Base-by-base conservation (phyloP, 1,139 yeast species). In the Saccharomyces hybrid region DNA sequence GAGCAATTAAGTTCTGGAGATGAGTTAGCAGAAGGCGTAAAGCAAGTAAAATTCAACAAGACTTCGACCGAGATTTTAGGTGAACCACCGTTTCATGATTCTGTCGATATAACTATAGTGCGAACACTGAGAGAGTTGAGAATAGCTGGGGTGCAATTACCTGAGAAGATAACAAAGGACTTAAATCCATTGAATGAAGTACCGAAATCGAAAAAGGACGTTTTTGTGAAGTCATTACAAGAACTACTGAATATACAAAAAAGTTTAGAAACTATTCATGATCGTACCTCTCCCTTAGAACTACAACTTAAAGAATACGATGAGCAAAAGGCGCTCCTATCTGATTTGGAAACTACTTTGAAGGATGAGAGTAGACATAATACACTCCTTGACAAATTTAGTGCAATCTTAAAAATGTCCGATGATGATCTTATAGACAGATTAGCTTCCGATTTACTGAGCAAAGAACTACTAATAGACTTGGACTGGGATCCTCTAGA, bases 1-100 rank as follows among this genome's bases (percentile, higher is more conserved):
- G 58, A 46, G 29, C 20, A 8, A 5, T 6, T 56, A 50, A 48
- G 57, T 50, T 38, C 52, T 42, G 64, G 61, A 9, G 64, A 59
- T 9, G 58, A 51, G n/a, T 0, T 13, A 5, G 46, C 11, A 25
- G 23, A 26, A 13, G 32, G 51, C 2, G 38, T 8, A 25, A 9
- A 16, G 20, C 29, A 41, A 27, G 51, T 49, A 2, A 49, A 41
- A n/a, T 58, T 57, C 32, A 56, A 53, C 20, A 53, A 50, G 41
- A 51, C 54, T 3, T 47, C 55, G 1, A 50, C 53, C 14, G 56
- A 53, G 13, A 23, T 13, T 26, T 34, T 51, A 13, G 42, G 46
- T 20, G 23, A 31, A 7, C 2, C 48, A 14, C 11, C 25, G 7
- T 51, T 38, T 11, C 11, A 42, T 14, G 50, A 28, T 11, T 28